These are phyloP conservation scores for Lepiota brunneoincarnata DNA, from an alignment of 768 basidiomycete species.

Conservation along the genomic window DNA sequence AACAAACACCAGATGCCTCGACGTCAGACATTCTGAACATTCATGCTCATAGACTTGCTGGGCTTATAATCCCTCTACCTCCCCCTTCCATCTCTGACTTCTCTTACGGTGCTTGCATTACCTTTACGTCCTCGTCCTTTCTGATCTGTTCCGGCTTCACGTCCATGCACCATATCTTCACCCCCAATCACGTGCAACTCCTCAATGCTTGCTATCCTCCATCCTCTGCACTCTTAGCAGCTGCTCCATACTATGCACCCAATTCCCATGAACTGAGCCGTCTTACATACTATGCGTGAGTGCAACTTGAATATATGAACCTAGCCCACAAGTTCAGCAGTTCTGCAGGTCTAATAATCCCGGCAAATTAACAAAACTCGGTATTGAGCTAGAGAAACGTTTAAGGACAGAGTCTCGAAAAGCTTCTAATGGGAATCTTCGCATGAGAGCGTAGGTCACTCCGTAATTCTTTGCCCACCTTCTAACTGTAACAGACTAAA, in stretches of 20 bases:
- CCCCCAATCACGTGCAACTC: constrained; percentile 80
- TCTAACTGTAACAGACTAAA: constrained; percentile 24
- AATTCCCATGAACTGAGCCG: constrained; percentile 85
- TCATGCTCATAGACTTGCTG: neutral
- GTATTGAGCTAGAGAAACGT: constrained; percentile 74
- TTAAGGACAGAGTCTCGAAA: constrained; percentile 61
- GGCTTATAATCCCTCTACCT: neutral
- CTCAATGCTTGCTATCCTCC: constrained; percentile 87
- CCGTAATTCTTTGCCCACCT: neutral
- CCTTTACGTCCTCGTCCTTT: neutral
- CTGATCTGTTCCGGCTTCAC: neutral
- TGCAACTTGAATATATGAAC: neutral
- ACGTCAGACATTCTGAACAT: constrained; percentile 1
- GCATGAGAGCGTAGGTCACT: constrained; percentile 71
- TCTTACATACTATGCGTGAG: constrained; percentile 78
- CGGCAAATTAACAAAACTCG: constrained; percentile 76
- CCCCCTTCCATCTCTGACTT: neutral
- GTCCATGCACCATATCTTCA: constrained; percentile 70
- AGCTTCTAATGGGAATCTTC: constrained; percentile 71
- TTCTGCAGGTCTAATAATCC: constrained; percentile 65
- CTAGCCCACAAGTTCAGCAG: neutral
- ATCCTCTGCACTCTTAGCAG: constrained; percentile 65
- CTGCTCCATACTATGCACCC: constrained; percentile 75
- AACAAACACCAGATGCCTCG: constrained; percentile 7
- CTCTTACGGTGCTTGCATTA: neutral